Base-by-base conservation (phyloP, 768 basidiomycete genomes). In the Tylopilus intermedius region DNA sequence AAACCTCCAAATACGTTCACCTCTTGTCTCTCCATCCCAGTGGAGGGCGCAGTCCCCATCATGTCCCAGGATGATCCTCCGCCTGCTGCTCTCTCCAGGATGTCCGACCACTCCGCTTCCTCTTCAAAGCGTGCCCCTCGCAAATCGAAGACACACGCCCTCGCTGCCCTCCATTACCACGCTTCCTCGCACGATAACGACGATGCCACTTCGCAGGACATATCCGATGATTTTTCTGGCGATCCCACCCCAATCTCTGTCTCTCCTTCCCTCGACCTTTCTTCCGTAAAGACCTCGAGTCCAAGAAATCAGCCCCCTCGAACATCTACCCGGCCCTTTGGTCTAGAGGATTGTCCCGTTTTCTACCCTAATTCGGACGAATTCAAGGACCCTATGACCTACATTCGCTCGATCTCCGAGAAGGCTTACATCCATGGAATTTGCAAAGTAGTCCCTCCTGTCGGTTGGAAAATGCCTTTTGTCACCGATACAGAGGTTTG, bases 401-500 rank as follows among this genome's bases (percentile, higher is more conserved):
- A 97, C 71, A 89, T 99, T 69, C 82, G 81, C 67, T 83, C 83
- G 53, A 88, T 94, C 58, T 79, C 84, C 18, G 80, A 81, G 47
- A 71, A 75, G 30, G 95, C 88, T 0, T 78, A 76, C 65, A 71
- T 81, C 45, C 91, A 81, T 65, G 96, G 96, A 24, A 93, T 99
- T 62, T 94, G 91, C 74, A 99, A 99, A 75, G 83, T 99, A 51
- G 81, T 97, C 24, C 96, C 96, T 56, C 96, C 96, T 2, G 76
- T 79, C 51, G 88, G 81, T 21, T 99, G 96, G 96, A 81, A 87
- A 61, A 95, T 96, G 85, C 91, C 95, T 8, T 98, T 96, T 66
- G 86, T 91, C 10, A 90, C 94, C 42, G 86, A 97, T 67, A 92
- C 92, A 15, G 90, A 94, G 81, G 94, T 93, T 60, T 56, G 84